Base-by-base conservation (phyloP, 2,329 filamentous ascomycete species). In the Fusarium avenaceum region DNA sequence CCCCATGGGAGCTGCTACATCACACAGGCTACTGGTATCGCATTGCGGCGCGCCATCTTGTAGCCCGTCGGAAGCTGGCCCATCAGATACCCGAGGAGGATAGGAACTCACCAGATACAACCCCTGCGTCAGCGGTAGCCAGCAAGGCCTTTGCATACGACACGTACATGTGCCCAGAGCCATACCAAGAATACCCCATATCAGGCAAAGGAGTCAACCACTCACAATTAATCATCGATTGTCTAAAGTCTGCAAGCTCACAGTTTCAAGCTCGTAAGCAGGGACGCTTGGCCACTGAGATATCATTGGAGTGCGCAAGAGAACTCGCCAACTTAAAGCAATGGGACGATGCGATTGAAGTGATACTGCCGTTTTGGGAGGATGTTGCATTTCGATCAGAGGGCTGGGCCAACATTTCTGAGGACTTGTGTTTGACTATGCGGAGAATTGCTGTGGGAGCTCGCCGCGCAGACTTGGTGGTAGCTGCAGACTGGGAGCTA, bases 1-100 rank as follows among this genome's bases (percentile, higher is more conserved):
- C 86, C 35, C 88, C 89, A 0, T 90, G 87, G 86, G 88, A 91
- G 67, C 75, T 85, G 38, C 80, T 91, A 8, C 89, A 91, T 65
- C 89, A 91, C 72, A 82, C 85, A 2, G 89, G 89, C 7, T 91
- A 91, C 72, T 91, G 89, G 87, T 89, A 88, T 69, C 85, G 86
- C 15, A 76, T 85, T 44, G 88, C 89, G 2, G 86, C 87, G 6
- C 83, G 83, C n/a, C 87, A 90, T 68, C 78, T 86, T 2, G 79
- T 81, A 5, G 79, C 83, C 17, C 84, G 89, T 10, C 83, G 86
- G 40, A 80, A 76, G 22, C 75, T 89, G 43, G 88, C 89, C 3
- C 80, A 80, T 24, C 79, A 80, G 20, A 89, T 91, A 60, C 84
- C 89, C 0, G 85, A 89, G 28, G 87, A 89, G 57, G 87, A 80